Base-by-base conservation (phyloP, 1,284 basidiomycete genomes). In the Singerocomus rubriflavus region DNA sequence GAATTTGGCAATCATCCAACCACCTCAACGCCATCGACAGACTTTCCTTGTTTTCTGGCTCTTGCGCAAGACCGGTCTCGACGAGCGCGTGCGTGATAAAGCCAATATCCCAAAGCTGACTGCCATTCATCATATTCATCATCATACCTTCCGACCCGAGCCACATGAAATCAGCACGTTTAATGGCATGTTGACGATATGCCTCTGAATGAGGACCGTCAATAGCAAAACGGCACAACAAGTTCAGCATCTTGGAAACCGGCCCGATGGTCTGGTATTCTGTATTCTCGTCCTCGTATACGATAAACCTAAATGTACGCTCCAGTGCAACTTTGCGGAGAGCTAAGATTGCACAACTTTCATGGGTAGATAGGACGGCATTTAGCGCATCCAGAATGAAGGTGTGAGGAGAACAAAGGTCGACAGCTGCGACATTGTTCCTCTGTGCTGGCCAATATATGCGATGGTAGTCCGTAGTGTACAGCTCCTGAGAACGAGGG, bases 51-150 rank as follows among this genome's bases (percentile, higher is more conserved):
- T 94, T 92, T 62, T 85, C 82, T 14, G 84, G 80, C 52, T 88
- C 78, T n/a, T 81, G 71, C 7, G 86, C 92, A 34, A 99, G 74
- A 4, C 90, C 92, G 3, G 90, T 92, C 71, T 98, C 94, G 9
- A 91, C 89, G 37, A 97, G 74, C 26, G 94, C 96, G 73, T 99
- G 96, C 0, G 88, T 82, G 60, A 96, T 91, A 70, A 99, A 99
- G 3, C 82, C 84, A 30, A 88, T 80, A 69, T 99, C 95, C 96
- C 95, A 98, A n/a, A 94, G 74, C 70, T 96, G 93, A 59, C 81
- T 85, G 16, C 92, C 92, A 62, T 98, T 98, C 52, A 95, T 98
- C 25, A 96, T 96, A 57, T 84, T 87, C 88, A 97, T 93, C 84
- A 93, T 89, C 83, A 98, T 84, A 5, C 96, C 96, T 54, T 97